Conservation (phyloP, 2,329 filamentous ascomycete species). For the Geosmithia flava region DNA sequence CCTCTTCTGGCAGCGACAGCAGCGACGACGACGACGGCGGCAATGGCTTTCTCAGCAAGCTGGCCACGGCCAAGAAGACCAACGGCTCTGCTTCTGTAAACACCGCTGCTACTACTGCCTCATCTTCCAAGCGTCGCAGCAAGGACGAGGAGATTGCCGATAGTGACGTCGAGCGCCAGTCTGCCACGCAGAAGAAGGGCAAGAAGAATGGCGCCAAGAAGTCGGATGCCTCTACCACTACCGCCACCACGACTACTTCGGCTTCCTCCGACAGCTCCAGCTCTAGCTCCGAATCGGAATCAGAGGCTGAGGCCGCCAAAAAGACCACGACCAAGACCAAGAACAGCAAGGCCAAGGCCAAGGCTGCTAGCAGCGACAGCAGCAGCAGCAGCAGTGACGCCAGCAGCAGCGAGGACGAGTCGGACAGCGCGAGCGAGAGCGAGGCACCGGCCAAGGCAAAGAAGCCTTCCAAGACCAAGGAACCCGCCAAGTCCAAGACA, state of each 20-base stretch:
- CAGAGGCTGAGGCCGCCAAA: background rate
- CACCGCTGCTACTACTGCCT: background rate
- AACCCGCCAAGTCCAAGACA: conserved; percentile 8
- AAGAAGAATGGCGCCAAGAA: conserved; percentile 9
- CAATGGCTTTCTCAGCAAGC: conserved; percentile 10
- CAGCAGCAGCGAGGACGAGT: background rate
- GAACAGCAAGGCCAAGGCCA: conserved; percentile 1
- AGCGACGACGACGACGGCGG: conserved; percentile 17
- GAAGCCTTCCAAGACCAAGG: conserved; percentile 11
- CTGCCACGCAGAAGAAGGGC: conserved; percentile 5
- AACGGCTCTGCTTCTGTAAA: background rate
- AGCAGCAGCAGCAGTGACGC: background rate
- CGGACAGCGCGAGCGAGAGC: background rate
- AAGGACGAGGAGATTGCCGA: conserved; percentile 27
- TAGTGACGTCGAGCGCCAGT: conserved; percentile 23
- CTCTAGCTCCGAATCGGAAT: conserved; percentile 2
- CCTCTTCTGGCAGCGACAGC: conserved; percentile 17
- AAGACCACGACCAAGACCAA: background rate
- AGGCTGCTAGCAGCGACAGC: background rate
- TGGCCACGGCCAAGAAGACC: conserved; percentile 3
- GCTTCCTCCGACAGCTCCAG: conserved; percentile 2
- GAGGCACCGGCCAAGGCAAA: background rate
- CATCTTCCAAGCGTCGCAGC: conserved; percentile 13
- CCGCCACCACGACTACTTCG: conserved; percentile 1
- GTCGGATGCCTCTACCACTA: background rate